Conservation (phyloP, 2,329 filamentous ascomycete genomes). For the Hypoxylon sp. region DNA sequence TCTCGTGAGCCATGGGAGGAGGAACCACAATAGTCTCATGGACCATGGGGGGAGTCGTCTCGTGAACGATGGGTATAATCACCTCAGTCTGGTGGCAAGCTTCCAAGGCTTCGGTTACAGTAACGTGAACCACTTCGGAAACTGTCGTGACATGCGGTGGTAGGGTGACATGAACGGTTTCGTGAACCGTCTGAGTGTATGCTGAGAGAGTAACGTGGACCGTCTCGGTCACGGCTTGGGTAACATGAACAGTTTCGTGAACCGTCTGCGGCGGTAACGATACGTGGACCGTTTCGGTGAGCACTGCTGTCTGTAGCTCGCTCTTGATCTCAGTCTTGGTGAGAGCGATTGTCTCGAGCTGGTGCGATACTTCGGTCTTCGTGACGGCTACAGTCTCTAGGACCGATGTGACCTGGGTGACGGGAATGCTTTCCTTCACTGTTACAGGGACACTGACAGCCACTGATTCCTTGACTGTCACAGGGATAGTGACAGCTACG, state of each 20-base stretch:
- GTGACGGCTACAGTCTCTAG: conserved; percentile 24
- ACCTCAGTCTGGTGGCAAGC: conserved; percentile 31
- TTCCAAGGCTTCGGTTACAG: conserved; percentile 28
- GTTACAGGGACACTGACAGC: conserved; percentile 23
- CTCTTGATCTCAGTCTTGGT: conserved; percentile 37
- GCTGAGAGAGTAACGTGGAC: conserved; percentile 33
- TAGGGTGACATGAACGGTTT: conserved; percentile 35
- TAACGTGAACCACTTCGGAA: conserved; percentile 35
- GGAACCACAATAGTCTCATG: conserved; percentile 31
- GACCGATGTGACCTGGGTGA: conserved; percentile 28
- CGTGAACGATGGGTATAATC: conserved; percentile 31
- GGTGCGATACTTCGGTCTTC: conserved; percentile 31
- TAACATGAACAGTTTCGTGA: conserved; percentile 34
- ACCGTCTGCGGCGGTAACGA: conserved; percentile 32
- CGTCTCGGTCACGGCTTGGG: conserved; percentile 29
- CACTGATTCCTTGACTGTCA: conserved; percentile 23
- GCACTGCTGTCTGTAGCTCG: conserved; percentile 23
- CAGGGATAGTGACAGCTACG: conserved; percentile 7
- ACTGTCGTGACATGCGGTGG: conserved; percentile 34
- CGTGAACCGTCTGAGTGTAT: conserved; percentile 22
- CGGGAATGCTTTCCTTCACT: conserved; percentile 17
- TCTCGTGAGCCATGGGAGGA: conserved; percentile 28
- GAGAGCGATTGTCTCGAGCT: conserved; percentile 30
- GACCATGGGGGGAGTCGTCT: conserved; percentile 16
- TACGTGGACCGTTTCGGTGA: conserved; percentile 33